These are phyloP conservation scores for Dactylis glomerata DNA, from an alignment of 176 grass and related monocot genomes.

Conservation along the genomic window DNA sequence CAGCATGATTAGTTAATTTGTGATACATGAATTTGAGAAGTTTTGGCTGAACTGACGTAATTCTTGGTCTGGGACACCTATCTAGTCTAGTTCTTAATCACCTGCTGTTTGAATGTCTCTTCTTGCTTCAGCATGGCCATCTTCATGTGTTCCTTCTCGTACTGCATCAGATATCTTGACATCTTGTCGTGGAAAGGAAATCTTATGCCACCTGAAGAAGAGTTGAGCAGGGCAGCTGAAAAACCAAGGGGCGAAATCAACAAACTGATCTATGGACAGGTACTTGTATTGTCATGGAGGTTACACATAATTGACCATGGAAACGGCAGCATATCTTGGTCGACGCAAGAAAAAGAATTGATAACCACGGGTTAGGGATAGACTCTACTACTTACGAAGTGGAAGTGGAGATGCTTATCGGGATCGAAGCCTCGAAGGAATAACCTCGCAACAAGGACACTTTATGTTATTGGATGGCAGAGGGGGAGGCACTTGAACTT, in stretches of 20 bases:
- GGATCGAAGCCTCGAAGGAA: conserved; percentile 19
- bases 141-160: conserved; percentile 57
- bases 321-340: not conserved
- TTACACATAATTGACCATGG: not conserved
- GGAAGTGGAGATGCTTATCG: conserved; percentile 23
- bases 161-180: conserved; percentile 39
- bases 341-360: not conserved
- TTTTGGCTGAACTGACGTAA: not conserved
- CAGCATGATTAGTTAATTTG: not conserved
- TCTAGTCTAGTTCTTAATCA: not conserved
- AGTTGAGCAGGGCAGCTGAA: not conserved
- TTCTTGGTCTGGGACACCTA: not conserved
- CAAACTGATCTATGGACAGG: not conserved
- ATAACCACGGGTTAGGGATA: not conserved
- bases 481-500: conserved; percentile 10
- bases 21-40: not conserved
- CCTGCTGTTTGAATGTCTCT: conserved; percentile 52
- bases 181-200: not conserved
- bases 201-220: not conserved
- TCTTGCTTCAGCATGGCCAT: conserved; percentile 59
- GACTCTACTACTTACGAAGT: conserved; percentile 27
- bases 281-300: not conserved
- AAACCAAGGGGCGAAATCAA: not conserved
- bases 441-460: conserved; percentile 11
- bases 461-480: not conserved